phyloP scores from a whole-genome alignment of 768 basidiomycete species.

The Collybia mongolica region DNA sequence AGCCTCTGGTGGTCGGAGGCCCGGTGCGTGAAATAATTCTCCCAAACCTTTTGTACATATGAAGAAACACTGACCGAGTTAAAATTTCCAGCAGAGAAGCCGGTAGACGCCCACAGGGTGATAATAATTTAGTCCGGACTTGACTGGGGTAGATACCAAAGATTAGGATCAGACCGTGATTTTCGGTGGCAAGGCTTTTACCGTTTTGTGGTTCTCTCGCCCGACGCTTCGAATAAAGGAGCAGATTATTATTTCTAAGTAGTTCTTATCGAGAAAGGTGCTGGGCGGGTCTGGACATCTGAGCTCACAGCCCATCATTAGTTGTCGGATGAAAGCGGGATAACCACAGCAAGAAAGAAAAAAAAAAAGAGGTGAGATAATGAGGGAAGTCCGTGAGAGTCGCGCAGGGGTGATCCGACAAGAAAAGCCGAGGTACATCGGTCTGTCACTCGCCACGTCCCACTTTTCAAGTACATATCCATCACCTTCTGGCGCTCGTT shows the following conservation, averaged over 20 bases:
- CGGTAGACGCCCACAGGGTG: too few species aligned
- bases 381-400: slow-evolving; percentile 11
- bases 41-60: too few species aligned
- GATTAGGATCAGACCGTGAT: too few species aligned
- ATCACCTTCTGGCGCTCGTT: slow-evolving; percentile 14
- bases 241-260: not conserved
- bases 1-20: slow-evolving; percentile 31
- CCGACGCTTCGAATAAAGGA: not conserved
- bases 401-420: slow-evolving; percentile 15
- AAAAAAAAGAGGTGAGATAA: slow-evolving; percentile 5
- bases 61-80: too few species aligned
- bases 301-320: too few species aligned
- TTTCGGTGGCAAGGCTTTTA: too few species aligned
- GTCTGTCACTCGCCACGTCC: slow-evolving; percentile 13
- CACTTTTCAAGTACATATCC: slow-evolving; percentile 6
- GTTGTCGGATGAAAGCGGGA: not conserved
- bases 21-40: slow-evolving; percentile 12
- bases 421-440: slow-evolving; percentile 12
- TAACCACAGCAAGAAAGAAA: slow-evolving; percentile 1
- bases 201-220: too few species aligned
- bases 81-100: too few species aligned
- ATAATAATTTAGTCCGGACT: too few species aligned
- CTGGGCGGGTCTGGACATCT: too few species aligned
- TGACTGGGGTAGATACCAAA: too few species aligned
- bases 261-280: too few species aligned